A percentile compares a stretch with the other conserved stretches of the same genome.
Evolutionary conservation across 2,329 filamentous ascomycete species (phyloP).

Genomic region (Myrmaecium sp.): DNA sequence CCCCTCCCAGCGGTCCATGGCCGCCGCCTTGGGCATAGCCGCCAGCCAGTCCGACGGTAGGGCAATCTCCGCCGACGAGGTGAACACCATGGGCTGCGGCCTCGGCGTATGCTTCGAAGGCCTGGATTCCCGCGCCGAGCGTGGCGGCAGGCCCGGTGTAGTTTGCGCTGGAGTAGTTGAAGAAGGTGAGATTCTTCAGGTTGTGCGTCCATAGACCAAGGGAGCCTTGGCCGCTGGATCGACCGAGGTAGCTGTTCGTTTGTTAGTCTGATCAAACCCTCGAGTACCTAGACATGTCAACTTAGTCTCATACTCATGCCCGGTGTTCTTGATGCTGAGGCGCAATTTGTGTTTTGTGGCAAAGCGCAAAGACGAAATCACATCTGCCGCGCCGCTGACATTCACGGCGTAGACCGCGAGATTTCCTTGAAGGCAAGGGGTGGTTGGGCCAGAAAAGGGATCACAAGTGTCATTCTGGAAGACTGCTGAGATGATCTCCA

Average conservation of each 20-base stretch:
- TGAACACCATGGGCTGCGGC: conserved; percentile 8
- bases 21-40: conserved; percentile 17
- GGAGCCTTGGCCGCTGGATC: conserved; percentile 16
- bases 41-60: conserved; percentile 17
- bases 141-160: conserved; percentile 13
- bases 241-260: conserved; percentile 10
- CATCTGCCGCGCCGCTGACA: conserved; percentile 7
- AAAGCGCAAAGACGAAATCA: conserved; percentile 11
- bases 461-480: no score
- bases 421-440: no score
- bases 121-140: conserved; percentile 17
- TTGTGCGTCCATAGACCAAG: conserved; percentile 21
- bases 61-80: conserved; percentile 15
- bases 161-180: conserved; percentile 11
- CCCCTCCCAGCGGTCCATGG: conserved; percentile 6
- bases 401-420: conserved; percentile 20
- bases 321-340: conserved; percentile 19
- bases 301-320: conserved; percentile 19
- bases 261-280: no score
- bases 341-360: conserved; percentile 15
- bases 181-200: conserved; percentile 16
- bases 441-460: no score
- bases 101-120: conserved; percentile 12
- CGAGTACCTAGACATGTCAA: no score
- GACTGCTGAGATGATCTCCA: no score